Evolutionary conservation across 208 protist genomes (phyloP).

Genomic region (Crithidia thermophila): DNA sequence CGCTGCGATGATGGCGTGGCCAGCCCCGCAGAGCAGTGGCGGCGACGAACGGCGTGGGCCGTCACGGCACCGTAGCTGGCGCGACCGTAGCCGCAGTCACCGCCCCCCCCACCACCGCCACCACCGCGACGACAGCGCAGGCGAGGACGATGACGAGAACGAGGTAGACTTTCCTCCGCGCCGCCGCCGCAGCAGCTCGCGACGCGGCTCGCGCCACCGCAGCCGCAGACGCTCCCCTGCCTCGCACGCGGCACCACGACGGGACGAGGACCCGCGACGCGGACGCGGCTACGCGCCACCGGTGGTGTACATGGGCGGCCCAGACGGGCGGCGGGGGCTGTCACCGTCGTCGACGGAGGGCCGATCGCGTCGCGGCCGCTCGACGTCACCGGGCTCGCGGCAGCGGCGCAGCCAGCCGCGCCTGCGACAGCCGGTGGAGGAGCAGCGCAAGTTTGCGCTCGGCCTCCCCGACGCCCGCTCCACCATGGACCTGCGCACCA

Average conservation of each 20-base stretch:
- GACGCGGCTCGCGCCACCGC: not conserved
- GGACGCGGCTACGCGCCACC: slow-evolving; percentile 23
- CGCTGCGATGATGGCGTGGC: slow-evolving; percentile 15
- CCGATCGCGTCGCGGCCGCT: not conserved
- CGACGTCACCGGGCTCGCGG: not conserved
- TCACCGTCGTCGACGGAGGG: slow-evolving; percentile 21
- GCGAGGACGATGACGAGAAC: not conserved
- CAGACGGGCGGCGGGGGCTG: not conserved
- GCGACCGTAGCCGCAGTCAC: too few relatives aligned
- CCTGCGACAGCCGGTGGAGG: not conserved
- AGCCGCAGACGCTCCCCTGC: not conserved
- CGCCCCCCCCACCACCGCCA: not conserved
- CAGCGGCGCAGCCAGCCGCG: slow-evolving; percentile 10
- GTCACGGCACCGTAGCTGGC: slow-evolving; percentile 14
- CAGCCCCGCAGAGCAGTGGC: not conserved
- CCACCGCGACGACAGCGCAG: not conserved
- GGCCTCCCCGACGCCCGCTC: slow-evolving; percentile 51
- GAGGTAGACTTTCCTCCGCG: slow-evolving; percentile 5
- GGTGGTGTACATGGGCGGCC: slow-evolving; percentile 23
- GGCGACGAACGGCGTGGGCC: not conserved
- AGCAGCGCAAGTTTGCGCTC: slow-evolving; percentile 22
- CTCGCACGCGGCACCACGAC: not conserved
- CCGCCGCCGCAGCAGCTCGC: slow-evolving; percentile 3
- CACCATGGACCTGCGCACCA: slow-evolving; percentile 70
- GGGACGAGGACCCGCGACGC: not conserved